Conservation (phyloP, 2,329 filamentous ascomycete species). For the Sporothrix inflata region DNA sequence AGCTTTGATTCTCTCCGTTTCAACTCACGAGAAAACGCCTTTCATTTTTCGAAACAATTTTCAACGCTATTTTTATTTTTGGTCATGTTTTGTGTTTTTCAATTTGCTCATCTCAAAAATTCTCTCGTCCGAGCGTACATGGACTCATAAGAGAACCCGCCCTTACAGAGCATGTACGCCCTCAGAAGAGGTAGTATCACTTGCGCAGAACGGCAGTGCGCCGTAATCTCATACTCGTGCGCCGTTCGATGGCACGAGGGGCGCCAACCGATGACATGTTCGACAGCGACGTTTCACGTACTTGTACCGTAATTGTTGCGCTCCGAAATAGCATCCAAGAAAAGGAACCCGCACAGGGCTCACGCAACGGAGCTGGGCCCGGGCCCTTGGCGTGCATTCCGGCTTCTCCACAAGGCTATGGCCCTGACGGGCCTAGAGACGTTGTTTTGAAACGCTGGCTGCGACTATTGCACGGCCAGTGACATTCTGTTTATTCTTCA, state of each 20-base stretch:
- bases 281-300: neutral
- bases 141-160: neutral
- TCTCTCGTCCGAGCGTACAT: neutral
- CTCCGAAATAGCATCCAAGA: slow-evolving; percentile 1
- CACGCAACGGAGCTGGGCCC: neutral
- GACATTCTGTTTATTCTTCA: neutral
- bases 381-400: neutral
- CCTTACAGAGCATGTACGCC: neutral
- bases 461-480: neutral
- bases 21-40: neutral
- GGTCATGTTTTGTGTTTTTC: neutral
- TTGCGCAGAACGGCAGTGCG: slow-evolving; percentile 9
- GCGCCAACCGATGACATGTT: neutral
- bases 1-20: neutral
- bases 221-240: slow-evolving; percentile 1
- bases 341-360: neutral
- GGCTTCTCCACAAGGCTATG: neutral
- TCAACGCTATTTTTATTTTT: neutral
- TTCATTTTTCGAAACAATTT: neutral
- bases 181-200: neutral
- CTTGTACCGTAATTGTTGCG: neutral
- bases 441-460: neutral
- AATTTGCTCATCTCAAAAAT: neutral
- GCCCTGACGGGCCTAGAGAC: neutral
- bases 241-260: neutral